Evolutionary conservation across 768 basidiomycete species (phyloP), one percentile per base, ranked within the genome.

Genomic region (Leucosporidium creatinivorum): DNA sequence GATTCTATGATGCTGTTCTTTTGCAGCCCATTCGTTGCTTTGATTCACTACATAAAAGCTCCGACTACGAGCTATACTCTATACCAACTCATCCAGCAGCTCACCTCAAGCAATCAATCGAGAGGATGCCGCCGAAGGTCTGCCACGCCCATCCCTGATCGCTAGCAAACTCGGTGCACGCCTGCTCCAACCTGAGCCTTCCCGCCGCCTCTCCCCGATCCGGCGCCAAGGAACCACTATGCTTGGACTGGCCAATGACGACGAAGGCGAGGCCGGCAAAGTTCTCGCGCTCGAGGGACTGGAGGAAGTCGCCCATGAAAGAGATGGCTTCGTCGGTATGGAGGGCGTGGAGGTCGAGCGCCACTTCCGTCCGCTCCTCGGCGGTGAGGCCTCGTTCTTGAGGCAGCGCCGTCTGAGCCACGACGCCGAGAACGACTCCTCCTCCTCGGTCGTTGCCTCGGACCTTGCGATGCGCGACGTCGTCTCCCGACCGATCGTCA

Each of bases 171-270:
- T 72, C 70, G 50, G 70, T 65, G 62, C 66, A 69, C 17, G 73
- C 73, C 33, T 72, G 68, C 48, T 69, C 68, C 36, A 74, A 59
- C 28, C 73, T 55, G 2, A 69, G 39, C 23, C 69, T 59, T 1
- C 68, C 73, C 7, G 70, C 70, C n/a, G 66, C 70, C 55, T 69
- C 68, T 6, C 63, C 64, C 33, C 66, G 61, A 54, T 72, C 84
- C 5, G 84, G 80, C 74, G 93, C 91, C 75, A 93, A 91, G n/a
- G 86, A 88, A 3, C 89, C 93, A 0, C 90, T 91, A 77, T 97
- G 94, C 78, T 93, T 94, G 78, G 94, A 91, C 79, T 97, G 92
- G 25, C 96, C 94, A 9, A 98, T 90, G 54, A 99, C 83, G 25
- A 91, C 80, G 77, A 89, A 99, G 8, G 89, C 87, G 64, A 96